These are phyloP conservation scores for Cetraspora pellucida DNA, from an alignment of 192 early-diverging fungal species.

Conservation along the genomic window DNA sequence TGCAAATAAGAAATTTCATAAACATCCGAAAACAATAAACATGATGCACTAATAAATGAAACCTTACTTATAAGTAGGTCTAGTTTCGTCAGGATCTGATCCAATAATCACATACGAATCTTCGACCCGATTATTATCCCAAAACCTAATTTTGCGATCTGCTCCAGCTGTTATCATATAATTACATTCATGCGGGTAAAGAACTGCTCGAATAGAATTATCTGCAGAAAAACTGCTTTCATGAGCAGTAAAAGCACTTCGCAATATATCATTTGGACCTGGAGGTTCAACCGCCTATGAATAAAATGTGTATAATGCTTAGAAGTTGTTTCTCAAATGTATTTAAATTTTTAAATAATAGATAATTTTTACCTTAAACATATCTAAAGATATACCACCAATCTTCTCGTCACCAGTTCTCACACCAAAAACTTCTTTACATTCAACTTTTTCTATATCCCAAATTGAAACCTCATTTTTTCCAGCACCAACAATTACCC, in stretches of 20 bases:
- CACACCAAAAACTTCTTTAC: conserved; percentile 73
- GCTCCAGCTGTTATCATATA: conserved; percentile 79
- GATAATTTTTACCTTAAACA: conserved; percentile 51
- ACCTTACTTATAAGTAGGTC: conserved; percentile 66
- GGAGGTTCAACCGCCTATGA: conserved; percentile 41
- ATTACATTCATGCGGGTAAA: conserved; percentile 47
- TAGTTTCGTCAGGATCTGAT: conserved; percentile 54
- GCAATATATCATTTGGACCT: conserved; percentile 53
- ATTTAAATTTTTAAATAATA: conserved; percentile 28
- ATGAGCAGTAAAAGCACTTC: conserved; percentile 59
- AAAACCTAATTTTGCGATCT: conserved; percentile 87
- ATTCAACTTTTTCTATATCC: conserved; percentile 74
- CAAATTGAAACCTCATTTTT: conserved; percentile 80
- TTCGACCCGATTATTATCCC: conserved; percentile 71
- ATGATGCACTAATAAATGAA: neutral
- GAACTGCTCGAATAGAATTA: conserved; percentile 63
- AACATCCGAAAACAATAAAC: neutral
- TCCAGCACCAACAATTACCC: conserved; percentile 68
- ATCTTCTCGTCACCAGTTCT: conserved; percentile 53
- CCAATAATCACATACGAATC: conserved; percentile 76
- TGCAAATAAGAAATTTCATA: neutral
- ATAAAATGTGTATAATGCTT: neutral
- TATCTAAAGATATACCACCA: conserved; percentile 45
- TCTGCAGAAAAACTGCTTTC: conserved; percentile 58
- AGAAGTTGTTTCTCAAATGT: neutral